Evolutionary conservation across 176 grass and related monocot species (phyloP).

Genomic region (Oryza punctata): DNA sequence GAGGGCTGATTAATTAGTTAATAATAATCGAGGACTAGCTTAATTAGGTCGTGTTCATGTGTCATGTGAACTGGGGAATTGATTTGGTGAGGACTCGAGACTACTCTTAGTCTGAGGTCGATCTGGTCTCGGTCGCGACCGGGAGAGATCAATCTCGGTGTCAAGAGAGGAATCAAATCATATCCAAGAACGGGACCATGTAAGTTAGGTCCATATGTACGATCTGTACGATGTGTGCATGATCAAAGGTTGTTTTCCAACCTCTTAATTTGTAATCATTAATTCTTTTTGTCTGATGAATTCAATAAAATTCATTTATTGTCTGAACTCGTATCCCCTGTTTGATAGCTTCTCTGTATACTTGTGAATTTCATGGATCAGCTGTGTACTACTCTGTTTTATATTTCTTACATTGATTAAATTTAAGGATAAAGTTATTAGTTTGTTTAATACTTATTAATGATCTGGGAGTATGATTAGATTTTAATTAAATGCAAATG

Average conservation of each 20-base stretch:
- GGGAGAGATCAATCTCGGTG: neutral
- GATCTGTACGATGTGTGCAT: neutral
- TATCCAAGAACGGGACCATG: constrained; percentile 25
- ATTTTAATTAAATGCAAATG: neutral
- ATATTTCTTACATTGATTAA: neutral
- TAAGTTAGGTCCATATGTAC: constrained; percentile 3
- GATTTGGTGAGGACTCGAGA: constrained; percentile 39
- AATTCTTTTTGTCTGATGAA: neutral
- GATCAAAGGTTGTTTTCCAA: neutral
- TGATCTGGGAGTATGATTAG: neutral
- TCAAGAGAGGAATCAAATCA: neutral
- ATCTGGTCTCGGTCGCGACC: neutral
- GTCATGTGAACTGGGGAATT: constrained; percentile 48
- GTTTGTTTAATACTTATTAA: neutral
- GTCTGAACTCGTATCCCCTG: neutral
- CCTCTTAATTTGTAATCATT: neutral
- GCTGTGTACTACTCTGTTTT: neutral
- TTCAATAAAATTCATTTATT: neutral
- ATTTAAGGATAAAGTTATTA: too few relatives aligned
- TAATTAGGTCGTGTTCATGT: constrained; percentile 18
- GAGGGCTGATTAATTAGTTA: neutral
- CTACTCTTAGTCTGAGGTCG: constrained; percentile 20
- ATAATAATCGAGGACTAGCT: constrained; percentile 33
- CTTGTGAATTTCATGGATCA: neutral
- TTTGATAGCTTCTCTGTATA: neutral